phyloP scores from a whole-genome alignment of 2,329 filamentous ascomycete species.

The Claviceps fusiformis region DNA sequence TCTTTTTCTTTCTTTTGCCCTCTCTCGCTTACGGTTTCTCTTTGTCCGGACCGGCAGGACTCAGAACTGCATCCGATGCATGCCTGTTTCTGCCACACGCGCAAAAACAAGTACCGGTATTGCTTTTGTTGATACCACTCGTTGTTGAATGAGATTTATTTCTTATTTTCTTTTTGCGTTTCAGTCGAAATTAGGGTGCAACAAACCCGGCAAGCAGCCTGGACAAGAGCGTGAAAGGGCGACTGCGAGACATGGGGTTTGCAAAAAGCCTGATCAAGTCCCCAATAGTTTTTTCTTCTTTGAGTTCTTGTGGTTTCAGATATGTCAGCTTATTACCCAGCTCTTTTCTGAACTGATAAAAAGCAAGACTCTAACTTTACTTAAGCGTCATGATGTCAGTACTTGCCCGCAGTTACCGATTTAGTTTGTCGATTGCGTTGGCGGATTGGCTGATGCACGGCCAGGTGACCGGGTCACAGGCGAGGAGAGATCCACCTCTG shows the following conservation, averaged over 20 bases:
- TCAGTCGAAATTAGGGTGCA: background rate
- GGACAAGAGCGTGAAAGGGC: background rate
- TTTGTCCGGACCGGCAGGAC: background rate
- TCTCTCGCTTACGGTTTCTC: background rate
- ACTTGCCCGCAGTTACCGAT: background rate
- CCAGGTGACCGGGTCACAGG: background rate
- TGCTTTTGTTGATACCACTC: background rate
- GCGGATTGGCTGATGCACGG: background rate
- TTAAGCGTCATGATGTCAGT: constrained; percentile 6
- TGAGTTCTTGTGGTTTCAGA: background rate
- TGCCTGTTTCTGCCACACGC: background rate
- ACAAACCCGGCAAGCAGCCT: too few species aligned
- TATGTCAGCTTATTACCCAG: background rate
- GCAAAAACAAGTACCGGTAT: background rate
- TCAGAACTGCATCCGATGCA: background rate
- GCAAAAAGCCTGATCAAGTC: background rate
- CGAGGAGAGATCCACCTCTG: background rate
- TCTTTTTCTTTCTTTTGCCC: background rate
- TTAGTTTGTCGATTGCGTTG: background rate
- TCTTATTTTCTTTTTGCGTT: background rate
- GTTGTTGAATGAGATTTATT: background rate
- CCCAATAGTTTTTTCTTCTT: background rate
- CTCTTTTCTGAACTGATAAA: background rate
- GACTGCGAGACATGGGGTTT: background rate
- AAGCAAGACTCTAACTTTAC: background rate